Evolutionary conservation across 2,329 filamentous ascomycete species (phyloP).

Genomic region (Aspergillus texensis): DNA sequence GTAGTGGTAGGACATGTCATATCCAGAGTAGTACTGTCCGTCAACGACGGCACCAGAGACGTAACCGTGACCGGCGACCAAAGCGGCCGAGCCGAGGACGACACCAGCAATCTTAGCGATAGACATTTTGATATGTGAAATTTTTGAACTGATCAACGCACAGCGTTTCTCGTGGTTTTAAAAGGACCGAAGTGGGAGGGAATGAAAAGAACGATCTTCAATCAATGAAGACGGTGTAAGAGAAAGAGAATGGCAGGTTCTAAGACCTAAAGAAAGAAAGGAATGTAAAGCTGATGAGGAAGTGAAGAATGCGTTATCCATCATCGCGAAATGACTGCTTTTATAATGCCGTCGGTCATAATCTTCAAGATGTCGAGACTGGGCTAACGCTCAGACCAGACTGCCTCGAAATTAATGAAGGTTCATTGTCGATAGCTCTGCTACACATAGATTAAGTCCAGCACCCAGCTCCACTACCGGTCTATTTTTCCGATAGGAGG

Average conservation of each 20-base stretch:
- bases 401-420: conserved; percentile 20
- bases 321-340: conserved; percentile 11
- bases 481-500: conserved; percentile 24
- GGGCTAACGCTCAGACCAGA: conserved; percentile 16
- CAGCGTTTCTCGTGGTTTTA: conserved; percentile 29
- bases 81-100: conserved; percentile 37
- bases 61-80: conserved; percentile 44
- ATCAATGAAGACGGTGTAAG: conserved; percentile 36
- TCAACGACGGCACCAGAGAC: conserved; percentile 40
- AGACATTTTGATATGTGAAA: conserved; percentile 31
- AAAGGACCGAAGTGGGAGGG: conserved; percentile 28
- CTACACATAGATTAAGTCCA: conserved; percentile 2
- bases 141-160: conserved; percentile 28
- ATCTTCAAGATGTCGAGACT: neutral
- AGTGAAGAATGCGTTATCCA: conserved; percentile 10
- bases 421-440: conserved; percentile 6
- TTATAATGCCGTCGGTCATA: conserved; percentile 12
- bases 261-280: conserved; percentile 28
- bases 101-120: conserved; percentile 36
- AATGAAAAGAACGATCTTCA: conserved; percentile 37
- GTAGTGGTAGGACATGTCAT: conserved; percentile 41
- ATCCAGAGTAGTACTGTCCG: conserved; percentile 44
- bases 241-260: conserved; percentile 33
- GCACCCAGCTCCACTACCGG: conserved; percentile 13
- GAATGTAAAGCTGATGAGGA: conserved; percentile 35